These are phyloP conservation scores for Scheffersomyces insectosa DNA, from an alignment of 1,139 yeast species.

Conservation along the genomic window DNA sequence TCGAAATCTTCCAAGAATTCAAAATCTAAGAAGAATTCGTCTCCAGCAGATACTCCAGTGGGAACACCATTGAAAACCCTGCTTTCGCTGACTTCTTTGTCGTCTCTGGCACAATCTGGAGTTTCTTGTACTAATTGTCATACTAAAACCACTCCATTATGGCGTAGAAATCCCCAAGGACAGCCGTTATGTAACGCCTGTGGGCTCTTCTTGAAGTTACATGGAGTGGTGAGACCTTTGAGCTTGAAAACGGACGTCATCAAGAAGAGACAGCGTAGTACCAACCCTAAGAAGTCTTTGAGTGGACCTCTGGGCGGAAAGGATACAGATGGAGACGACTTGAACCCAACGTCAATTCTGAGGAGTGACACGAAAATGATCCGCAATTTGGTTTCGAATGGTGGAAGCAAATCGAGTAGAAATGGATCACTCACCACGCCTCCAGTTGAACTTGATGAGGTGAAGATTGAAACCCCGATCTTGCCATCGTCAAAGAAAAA, in stretches of 20 bases:
- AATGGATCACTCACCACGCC: not conserved
- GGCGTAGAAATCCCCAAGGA: conserved; percentile 30
- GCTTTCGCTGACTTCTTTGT: not conserved
- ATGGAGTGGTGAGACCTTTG: conserved; percentile 29
- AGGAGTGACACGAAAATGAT: conserved; percentile 13
- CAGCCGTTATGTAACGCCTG: conserved; percentile 31
- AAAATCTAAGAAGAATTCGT: conserved; percentile 1
- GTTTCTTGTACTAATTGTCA: conserved; percentile 26
- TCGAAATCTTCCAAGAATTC: not conserved
- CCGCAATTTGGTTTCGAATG: conserved; percentile 5
- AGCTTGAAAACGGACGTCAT: conserved; percentile 29
- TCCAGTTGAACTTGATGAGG: not conserved
- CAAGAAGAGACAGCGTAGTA: conserved; percentile 25
- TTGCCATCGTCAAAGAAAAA: conserved; percentile 3
- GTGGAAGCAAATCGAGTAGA: not conserved
- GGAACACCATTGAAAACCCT: not conserved
- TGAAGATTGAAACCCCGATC: conserved; percentile 2
- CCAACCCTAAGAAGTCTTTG: conserved; percentile 9
- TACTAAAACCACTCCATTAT: conserved; percentile 27
- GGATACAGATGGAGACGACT: conserved; percentile 23
- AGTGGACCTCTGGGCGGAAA: not conserved
- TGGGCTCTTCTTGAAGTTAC: conserved; percentile 27
- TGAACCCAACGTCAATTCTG: conserved; percentile 22
- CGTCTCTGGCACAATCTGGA: conserved; percentile 2
- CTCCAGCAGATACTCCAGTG: conserved; percentile 1